Evolutionary conservation across 306 rosid species (phyloP).

Genomic region (Fagus sylvatica): DNA sequence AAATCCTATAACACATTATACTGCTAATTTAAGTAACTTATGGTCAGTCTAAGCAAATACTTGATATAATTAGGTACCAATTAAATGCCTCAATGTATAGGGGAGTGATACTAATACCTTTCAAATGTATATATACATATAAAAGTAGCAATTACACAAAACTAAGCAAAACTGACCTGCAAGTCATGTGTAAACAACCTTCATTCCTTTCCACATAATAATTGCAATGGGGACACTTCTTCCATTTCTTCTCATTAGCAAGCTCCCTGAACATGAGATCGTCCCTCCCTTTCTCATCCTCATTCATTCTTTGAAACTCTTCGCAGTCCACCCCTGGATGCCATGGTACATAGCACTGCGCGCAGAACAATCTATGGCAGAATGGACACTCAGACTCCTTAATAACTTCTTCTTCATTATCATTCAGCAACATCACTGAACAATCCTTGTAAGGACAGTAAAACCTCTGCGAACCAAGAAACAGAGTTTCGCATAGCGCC

Average conservation of each 20-base stretch:
- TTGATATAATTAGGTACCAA: too few relatives aligned
- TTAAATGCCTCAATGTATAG: too few relatives aligned
- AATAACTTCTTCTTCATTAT: constrained; percentile 2
- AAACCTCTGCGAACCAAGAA: constrained; percentile 29
- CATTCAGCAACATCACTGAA: constrained; percentile 44
- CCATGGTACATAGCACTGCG: constrained; percentile 61
- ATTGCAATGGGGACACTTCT: constrained; percentile 55
- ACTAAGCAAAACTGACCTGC: constrained; percentile 45
- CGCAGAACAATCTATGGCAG: constrained; percentile 68
- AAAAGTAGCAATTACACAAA: too few relatives aligned
- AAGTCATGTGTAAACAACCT: constrained; percentile 53
- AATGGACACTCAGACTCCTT: constrained; percentile 49
- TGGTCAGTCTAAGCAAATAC: too few relatives aligned
- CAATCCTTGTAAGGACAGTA: constrained; percentile 68
- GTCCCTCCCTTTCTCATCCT: constrained; percentile 38
- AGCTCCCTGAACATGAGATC: constrained; percentile 50
- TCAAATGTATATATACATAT: too few relatives aligned
- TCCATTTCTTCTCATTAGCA: constrained; percentile 43
- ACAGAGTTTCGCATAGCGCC: constrained; percentile 41
- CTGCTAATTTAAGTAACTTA: too few relatives aligned
- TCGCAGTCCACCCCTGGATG: constrained; percentile 48
- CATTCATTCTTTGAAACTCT: constrained; percentile 37
- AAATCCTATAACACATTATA: too few relatives aligned
- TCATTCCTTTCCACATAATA: constrained; percentile 42
- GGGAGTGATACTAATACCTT: too few relatives aligned